Conservation (phyloP, 768 basidiomycete genomes). For the Lactifluus volemus region DNA sequence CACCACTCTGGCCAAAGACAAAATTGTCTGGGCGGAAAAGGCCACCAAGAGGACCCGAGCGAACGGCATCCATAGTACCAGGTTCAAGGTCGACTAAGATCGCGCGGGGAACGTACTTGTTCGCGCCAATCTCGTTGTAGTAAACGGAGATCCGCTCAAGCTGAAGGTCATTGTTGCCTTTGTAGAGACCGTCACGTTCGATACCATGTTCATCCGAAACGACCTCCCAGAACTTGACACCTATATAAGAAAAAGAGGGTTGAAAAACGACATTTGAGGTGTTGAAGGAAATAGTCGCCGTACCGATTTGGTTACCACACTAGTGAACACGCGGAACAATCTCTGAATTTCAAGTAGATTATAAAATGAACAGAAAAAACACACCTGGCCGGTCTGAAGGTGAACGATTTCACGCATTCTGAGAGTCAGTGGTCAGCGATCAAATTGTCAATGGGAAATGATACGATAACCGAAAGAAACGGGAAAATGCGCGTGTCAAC, state of each 20-base stretch:
- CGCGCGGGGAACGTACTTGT: conserved; percentile 98
- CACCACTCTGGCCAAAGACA: conserved; percentile 95
- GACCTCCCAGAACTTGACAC: conserved; percentile 97
- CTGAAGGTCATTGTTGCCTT: conserved; percentile 90
- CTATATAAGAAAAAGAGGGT: conserved; percentile 30
- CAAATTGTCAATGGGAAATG: conserved; percentile 4
- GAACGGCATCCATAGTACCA: conserved; percentile 91
- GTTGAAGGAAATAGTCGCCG: conserved; percentile 25
- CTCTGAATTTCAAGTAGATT: conserved; percentile 22
- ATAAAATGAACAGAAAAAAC: conserved; percentile 20
- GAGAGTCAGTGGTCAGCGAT: neutral
- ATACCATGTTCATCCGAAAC: conserved; percentile 98
- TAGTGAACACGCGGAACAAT: conserved; percentile 27
- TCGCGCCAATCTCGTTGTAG: conserved; percentile 92
- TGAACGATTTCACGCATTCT: conserved; percentile 99
- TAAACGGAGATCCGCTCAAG: conserved; percentile 97
- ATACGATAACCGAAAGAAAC: conserved; percentile 8
- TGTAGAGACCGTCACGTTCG: conserved; percentile 86
- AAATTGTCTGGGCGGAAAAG: conserved; percentile 99
- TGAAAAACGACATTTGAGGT: neutral
- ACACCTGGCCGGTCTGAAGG: conserved; percentile 96
- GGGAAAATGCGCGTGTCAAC: neutral
- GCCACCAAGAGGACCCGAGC: conserved; percentile 79
- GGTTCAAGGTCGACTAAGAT: conserved; percentile 97
- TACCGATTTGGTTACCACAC: conserved; percentile 99